phyloP scores from a whole-genome alignment of 2,329 filamentous ascomycete species.

The Colletotrichum kahawae region DNA sequence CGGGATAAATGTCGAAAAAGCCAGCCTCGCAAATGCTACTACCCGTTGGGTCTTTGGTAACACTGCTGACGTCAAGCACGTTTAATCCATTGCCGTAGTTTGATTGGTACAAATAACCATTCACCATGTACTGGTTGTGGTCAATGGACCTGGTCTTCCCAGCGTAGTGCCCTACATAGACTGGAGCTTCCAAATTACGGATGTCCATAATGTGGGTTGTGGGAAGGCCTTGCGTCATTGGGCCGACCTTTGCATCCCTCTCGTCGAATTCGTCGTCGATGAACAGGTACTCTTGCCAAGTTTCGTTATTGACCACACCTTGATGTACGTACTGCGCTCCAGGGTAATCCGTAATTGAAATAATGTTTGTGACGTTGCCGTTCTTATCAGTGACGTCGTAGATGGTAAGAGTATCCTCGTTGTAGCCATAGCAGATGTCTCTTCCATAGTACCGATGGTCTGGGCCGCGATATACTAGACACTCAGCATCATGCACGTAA shows the following conservation, averaged over 20 bases:
- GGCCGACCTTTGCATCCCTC: constrained; percentile 39
- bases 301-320: constrained; percentile 53
- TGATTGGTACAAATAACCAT: constrained; percentile 47
- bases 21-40: constrained; percentile 45
- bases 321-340: constrained; percentile 60
- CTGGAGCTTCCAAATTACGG: constrained; percentile 41
- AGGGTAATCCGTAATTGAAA: constrained; percentile 58
- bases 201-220: constrained; percentile 55
- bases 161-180: constrained; percentile 44
- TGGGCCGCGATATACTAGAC: constrained; percentile 58
- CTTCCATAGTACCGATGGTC: constrained; percentile 48
- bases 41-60: constrained; percentile 39
- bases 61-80: constrained; percentile 34
- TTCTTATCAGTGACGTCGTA: constrained; percentile 58
- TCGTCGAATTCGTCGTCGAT: constrained; percentile 58
- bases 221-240: constrained; percentile 44
- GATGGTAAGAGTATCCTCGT: constrained; percentile 56
- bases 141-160: constrained; percentile 34
- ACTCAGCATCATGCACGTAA: constrained; percentile 68
- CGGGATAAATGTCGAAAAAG: constrained; percentile 52
- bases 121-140: constrained; percentile 48
- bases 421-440: constrained; percentile 62
- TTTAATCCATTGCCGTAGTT: constrained; percentile 49
- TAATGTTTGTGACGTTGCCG: constrained; percentile 40
- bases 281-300: constrained; percentile 46